Percentiles rank a stretch among this genome's conserved stretches.
Evolutionary conservation across 2,329 filamentous ascomycete genomes (phyloP).

Genomic region (Alternaria gansuensis): DNA sequence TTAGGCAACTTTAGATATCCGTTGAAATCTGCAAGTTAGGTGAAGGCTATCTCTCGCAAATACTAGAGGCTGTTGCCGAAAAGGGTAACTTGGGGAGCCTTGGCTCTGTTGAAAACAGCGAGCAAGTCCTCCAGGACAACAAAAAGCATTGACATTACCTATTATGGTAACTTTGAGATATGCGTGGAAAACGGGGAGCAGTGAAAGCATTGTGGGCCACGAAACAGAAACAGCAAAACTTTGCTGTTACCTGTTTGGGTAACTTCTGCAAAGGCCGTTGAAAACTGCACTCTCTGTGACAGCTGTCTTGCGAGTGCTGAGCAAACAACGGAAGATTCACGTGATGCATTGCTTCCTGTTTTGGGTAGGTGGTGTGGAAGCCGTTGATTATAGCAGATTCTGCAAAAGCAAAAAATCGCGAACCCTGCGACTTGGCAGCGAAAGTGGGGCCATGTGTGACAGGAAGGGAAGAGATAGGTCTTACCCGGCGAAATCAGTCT

Average conservation of each 20-base stretch:
- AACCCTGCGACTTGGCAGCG: background rate
- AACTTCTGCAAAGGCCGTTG: background rate
- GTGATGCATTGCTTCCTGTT: background rate
- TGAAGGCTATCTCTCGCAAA: background rate
- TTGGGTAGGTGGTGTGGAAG: background rate
- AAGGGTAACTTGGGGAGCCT: background rate
- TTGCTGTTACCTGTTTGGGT: background rate
- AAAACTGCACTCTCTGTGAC: background rate
- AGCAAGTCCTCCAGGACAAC: background rate
- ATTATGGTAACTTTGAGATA: background rate
- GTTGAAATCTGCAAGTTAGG: background rate
- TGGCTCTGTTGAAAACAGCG: background rate
- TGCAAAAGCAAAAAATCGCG: conserved; percentile 2
- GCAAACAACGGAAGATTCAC: background rate
- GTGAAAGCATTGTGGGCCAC: background rate
- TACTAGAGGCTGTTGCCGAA: background rate
- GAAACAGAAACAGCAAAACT: background rate
- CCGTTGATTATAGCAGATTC: background rate
- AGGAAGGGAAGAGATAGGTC: background rate
- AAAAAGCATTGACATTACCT: background rate
- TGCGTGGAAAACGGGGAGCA: background rate
- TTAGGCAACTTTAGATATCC: background rate
- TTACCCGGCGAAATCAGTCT: background rate
- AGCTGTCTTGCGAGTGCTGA: background rate
- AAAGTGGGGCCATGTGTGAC: background rate